Conservation (phyloP, 176 grass and related monocot species). For the Cocos nucifera region DNA sequence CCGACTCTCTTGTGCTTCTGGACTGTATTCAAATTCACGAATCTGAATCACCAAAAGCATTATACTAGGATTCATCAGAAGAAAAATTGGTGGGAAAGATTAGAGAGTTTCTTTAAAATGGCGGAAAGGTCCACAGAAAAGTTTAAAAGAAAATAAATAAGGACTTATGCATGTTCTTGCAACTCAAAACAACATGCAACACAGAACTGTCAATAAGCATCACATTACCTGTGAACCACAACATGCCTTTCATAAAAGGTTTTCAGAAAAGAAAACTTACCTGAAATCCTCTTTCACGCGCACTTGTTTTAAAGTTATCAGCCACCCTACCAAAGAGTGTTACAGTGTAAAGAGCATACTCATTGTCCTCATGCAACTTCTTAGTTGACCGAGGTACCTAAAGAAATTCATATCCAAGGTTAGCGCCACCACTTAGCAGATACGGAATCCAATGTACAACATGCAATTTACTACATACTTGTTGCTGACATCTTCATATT, state of each 20-base stretch:
- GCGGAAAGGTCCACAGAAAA: too few species aligned
- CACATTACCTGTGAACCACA: background rate
- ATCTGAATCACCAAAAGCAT: slow-evolving; percentile 27
- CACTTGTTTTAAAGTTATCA: slow-evolving; percentile 81
- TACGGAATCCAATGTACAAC: too few species aligned
- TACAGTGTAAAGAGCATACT: slow-evolving; percentile 88
- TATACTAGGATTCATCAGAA: too few species aligned
- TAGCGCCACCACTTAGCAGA: slow-evolving; percentile 3
- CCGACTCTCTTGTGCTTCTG: slow-evolving; percentile 65
- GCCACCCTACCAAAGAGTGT: slow-evolving; percentile 82
- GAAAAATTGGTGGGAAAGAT: too few species aligned
- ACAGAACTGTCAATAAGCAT: too few species aligned
- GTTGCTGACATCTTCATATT: too few species aligned
- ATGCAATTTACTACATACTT: too few species aligned
- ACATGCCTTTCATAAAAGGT: background rate
- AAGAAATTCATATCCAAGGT: slow-evolving; percentile 17
- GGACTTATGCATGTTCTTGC: too few species aligned
- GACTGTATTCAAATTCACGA: slow-evolving; percentile 89
- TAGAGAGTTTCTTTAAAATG: too few species aligned
- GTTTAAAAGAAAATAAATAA: too few species aligned
- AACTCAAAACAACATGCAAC: too few species aligned
- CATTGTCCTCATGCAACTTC: slow-evolving; percentile 72
- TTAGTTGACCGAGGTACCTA: slow-evolving; percentile 89
- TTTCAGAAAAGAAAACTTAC: slow-evolving; percentile 27
- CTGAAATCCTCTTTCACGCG: slow-evolving; percentile 91